Conservation (phyloP, 129 eudicot genomes). For the Arctium minus region DNA sequence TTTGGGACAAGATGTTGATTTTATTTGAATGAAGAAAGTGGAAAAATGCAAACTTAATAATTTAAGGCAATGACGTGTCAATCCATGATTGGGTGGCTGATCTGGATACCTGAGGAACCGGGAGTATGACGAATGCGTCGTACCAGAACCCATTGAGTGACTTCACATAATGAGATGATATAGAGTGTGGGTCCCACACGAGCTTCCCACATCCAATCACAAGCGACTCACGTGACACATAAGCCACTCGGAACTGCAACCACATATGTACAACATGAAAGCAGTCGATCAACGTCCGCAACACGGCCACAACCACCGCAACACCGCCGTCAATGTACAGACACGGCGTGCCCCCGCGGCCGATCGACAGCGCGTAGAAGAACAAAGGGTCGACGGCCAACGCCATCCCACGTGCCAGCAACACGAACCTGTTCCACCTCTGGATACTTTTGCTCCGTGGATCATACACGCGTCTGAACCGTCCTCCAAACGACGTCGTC, state of each 20-base stretch:
- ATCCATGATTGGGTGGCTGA: no score
- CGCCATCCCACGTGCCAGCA: constrained; percentile 84
- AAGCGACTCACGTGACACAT: constrained; percentile 87
- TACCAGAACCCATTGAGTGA: constrained; percentile 88
- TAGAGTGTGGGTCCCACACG: constrained; percentile 83
- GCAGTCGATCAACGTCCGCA: constrained; percentile 70
- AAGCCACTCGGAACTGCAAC: constrained; percentile 85
- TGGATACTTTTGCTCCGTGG: constrained; percentile 75
- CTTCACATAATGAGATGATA: constrained; percentile 62
- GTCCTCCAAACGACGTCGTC: neutral
- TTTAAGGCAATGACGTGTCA: no score
- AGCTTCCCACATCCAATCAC: constrained; percentile 97
- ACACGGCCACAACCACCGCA: constrained; percentile 66
- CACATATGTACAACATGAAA: constrained; percentile 71
- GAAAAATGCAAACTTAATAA: no score
- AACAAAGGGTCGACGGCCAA: constrained; percentile 89
- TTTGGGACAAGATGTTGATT: no score
- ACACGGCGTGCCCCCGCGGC: constrained; percentile 72
- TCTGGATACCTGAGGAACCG: constrained; percentile 81
- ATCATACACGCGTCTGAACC: constrained; percentile 45
- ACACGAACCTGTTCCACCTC: constrained; percentile 69
- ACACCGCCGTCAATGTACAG: constrained; percentile 75
- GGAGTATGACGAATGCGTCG: constrained; percentile 83
- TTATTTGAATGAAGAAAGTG: no score
- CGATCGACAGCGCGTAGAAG: constrained; percentile 79